phyloP scores from a whole-genome alignment of 2,329 filamentous ascomycete genomes.

The Alternaria metachromatica region DNA sequence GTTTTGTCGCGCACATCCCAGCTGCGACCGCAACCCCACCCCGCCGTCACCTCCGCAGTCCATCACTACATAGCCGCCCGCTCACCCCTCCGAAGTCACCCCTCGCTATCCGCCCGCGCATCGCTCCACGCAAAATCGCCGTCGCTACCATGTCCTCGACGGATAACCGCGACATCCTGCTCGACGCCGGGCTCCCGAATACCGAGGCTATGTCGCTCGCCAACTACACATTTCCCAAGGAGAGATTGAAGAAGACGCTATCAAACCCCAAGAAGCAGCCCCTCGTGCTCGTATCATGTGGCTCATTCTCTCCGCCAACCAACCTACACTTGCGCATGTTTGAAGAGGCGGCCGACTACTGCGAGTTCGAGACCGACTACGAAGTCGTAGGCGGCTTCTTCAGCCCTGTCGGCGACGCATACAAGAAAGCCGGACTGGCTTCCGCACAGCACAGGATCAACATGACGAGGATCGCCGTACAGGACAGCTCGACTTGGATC shows the following conservation, averaged over 20 bases:
- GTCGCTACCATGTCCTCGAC: conserved; percentile 32
- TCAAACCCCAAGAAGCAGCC: conserved; percentile 65
- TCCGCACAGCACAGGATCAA: conserved; percentile 75
- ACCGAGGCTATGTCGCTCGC: conserved; percentile 46
- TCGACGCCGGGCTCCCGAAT: conserved; percentile 33
- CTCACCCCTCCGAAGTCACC: conserved; percentile 15
- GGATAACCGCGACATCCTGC: conserved; percentile 25
- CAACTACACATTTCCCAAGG: conserved; percentile 67
- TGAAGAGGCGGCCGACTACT: conserved; percentile 83
- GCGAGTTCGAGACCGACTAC: conserved; percentile 72
- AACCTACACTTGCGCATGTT: conserved; percentile 86
- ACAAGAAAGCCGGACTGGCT: conserved; percentile 82
- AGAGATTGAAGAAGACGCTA: conserved; percentile 64
- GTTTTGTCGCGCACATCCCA: conserved; percentile 7
- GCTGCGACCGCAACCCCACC: conserved; percentile 5
- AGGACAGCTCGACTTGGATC: conserved; percentile 63
- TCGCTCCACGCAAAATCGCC: conserved; percentile 1
- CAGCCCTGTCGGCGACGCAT: conserved; percentile 75
- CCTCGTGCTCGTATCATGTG: conserved; percentile 72
- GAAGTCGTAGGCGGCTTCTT: conserved; percentile 88
- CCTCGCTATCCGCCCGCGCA: conserved; percentile 9
- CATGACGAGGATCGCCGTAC: conserved; percentile 86
- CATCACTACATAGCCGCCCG: conserved; percentile 12
- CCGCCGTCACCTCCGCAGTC: conserved; percentile 1
- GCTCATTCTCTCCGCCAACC: conserved; percentile 75